These are phyloP conservation scores for Dysphania ambrosioides DNA, from an alignment of 148 eudicot species.

Conservation along the genomic window DNA sequence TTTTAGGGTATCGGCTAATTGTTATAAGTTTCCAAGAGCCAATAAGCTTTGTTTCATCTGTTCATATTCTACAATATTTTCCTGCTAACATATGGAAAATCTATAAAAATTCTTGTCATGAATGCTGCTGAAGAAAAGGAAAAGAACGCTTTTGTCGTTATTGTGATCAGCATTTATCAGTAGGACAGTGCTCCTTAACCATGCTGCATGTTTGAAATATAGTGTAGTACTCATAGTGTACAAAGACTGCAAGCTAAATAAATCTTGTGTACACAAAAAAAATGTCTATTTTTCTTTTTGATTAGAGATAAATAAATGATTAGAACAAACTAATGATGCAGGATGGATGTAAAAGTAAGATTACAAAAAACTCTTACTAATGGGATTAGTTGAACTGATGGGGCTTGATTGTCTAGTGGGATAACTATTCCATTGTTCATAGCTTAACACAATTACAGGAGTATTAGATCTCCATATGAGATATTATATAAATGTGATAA, in stretches of 20 bases:
- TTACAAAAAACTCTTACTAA: not conserved
- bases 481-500: not conserved
- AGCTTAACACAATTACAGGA: not conserved
- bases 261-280: not conserved
- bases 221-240: not conserved
- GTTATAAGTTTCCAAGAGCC: not conserved
- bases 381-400: not conserved
- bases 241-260: not conserved
- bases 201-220: not conserved
- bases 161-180: not conserved
- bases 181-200: not conserved
- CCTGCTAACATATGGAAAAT: not conserved
- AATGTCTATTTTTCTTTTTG: no score
- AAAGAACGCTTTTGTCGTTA: not conserved
- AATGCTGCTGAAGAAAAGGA: not conserved
- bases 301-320: not conserved
- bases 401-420: slow-evolving; percentile 6
- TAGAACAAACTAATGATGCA: not conserved
- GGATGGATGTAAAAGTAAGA: no score
- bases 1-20: not conserved
- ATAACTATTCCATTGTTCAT: no score
- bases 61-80: not conserved
- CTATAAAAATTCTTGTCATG: not conserved
- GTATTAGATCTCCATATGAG: not conserved
- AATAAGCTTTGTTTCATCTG: not conserved